Conservation (phyloP, 2,329 filamentous ascomycete species). For the Hymenoscyphus fraxineus region DNA sequence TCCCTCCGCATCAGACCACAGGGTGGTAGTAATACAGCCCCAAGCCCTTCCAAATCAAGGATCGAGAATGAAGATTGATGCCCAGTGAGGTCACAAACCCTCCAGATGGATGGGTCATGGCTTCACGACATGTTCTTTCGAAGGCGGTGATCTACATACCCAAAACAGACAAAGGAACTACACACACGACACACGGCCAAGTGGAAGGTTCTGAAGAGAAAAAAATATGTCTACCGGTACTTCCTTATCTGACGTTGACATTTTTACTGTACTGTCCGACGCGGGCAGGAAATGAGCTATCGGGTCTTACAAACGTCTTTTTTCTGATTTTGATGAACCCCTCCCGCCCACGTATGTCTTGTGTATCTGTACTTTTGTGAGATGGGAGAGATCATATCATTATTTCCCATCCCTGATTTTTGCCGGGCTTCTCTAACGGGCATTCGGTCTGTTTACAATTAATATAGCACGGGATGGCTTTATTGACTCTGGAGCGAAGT, state of each 20-base stretch:
- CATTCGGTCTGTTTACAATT: background rate
- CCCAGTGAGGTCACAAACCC: background rate
- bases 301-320: background rate
- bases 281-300: background rate
- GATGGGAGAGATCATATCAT: background rate
- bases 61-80: background rate
- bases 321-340: background rate
- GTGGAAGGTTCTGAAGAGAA: background rate
- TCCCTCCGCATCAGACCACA: background rate
- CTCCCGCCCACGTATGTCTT: constrained; percentile 1
- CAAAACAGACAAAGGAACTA: background rate
- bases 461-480: background rate
- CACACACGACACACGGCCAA: background rate
- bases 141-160: background rate
- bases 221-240: too few relatives aligned
- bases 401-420: background rate
- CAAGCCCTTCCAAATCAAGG: background rate
- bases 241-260: too few relatives aligned
- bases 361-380: background rate
- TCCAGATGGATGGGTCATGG: background rate
- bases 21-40: background rate
- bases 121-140: background rate
- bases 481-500: background rate
- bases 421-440: background rate
- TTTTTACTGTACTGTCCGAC: background rate